Evolutionary conservation across 73 alveolate species (phyloP), one percentile per base, ranked within the genome.

Genomic region (Tetrahymena thermophila): DNA sequence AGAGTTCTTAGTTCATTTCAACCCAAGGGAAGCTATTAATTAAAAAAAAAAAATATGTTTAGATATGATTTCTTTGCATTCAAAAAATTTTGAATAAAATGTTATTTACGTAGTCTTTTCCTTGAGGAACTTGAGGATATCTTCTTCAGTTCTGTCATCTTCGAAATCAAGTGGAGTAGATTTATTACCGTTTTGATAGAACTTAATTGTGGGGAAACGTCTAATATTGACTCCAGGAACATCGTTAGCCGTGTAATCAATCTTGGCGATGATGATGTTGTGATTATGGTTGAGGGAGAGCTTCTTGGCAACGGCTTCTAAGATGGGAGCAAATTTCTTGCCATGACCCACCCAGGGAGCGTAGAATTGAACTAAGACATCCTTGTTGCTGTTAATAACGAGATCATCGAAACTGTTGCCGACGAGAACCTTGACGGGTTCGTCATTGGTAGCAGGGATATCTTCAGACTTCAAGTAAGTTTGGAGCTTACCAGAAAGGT

Each of bases 261-360:
- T 94, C 95, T 98, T 98, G 37, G 99, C 99, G 44, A 98, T 97
- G 85, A 97, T 95, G 94, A 98, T 93, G 94, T 96, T 96, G 40
- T n/a, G n/a, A n/a, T n/a, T n/a, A n/a, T 93, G 57, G 93, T 96
- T 95, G 56, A 96, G 98, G 25, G 71, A 97, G 93, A 98, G 94
- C 93, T 98, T 98, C 85, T 94, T 94, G 85, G 99, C 99, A 55
- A 98, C 97, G 85, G 97, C 97, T 34, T 98, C 98, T 96, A 97
- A 99, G 96, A 97, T 98, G 42, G 99, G 99, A 34, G 99, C 99
- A 84, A 99, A 97, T 85, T 98, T 93, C 95, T 99, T 98, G 98
- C 99, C 98, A 98, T 99, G 99, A 56, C 99, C 99, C 96, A 99
- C 98, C 99, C 99, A 98, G 84, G 99, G 99, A 84, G 99, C 99